Evolutionary conservation across 345 rosid genomes (phyloP), one percentile per base, ranked within the genome.

Genomic region (Alliaria petiolata): DNA sequence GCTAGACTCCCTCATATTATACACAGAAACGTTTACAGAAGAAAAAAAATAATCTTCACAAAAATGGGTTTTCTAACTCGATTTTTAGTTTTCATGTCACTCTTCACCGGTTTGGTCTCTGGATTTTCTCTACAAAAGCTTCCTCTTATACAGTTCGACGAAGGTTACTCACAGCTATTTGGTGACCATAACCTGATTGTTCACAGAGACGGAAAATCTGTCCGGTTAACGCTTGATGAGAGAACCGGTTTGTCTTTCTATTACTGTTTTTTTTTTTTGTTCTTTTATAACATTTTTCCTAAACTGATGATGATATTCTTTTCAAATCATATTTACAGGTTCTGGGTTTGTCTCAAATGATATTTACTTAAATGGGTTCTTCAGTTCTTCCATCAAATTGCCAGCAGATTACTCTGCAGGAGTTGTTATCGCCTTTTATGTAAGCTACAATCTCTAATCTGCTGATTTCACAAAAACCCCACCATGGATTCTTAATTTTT

Each of bases 401-500:
- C 99, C 99, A 75, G 57, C 92, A 25, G 97, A 95, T 85, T 95
- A 95, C 67, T 89, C 97, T 47, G 99, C 99, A 46, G 99, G 97
- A 49, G 96, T 95, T 75, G 97, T 95, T 66, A 89, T 95, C 44
- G 97, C 99, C 52, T 95, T 95, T 72, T 95, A 95, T 79, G 99
- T 95, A 77, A 86, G 97, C 30, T 43, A 64, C 28, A 49, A 14
- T 65, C 16, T 57, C n/a, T 50, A 50, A 11, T 35, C 62, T 69
- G 0, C 0, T 5, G 28, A 56, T 38, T 59, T 73, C 25, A 39
- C 16, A 5, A 8, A 9, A 5, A 44, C 34, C 63, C 62, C 34
- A 61, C 54, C 44, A 54, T 42, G 13, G 30, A 16, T 54, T 67
- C 61, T 31, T 46, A 4, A 19, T 33, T 65, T 53, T 43, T 1